Conservation (phyloP, 2,329 filamentous ascomycete genomes). For the Diatrype stigma region DNA sequence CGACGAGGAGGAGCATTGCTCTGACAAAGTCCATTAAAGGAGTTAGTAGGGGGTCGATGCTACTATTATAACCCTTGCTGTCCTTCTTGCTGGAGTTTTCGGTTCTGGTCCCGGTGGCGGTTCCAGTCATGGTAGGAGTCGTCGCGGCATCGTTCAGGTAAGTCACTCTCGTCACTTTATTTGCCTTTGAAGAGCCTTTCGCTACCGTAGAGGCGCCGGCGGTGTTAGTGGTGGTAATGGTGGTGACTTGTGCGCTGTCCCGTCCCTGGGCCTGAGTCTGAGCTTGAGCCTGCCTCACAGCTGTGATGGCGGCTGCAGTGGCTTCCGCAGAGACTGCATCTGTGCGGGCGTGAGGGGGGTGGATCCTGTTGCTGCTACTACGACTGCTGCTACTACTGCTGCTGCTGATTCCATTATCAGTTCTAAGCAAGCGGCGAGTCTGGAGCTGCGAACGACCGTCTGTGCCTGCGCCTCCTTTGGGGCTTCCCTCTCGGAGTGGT, state of each 20-base stretch:
- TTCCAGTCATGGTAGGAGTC: no score
- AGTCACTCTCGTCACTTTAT: no score
- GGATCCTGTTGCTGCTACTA: no score
- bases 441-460: neutral
- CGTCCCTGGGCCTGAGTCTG: neutral
- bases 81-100: no score
- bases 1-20: constrained; percentile 3
- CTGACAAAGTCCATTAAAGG: neutral
- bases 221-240: neutral
- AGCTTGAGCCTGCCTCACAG: neutral
- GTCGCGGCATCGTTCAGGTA: no score
- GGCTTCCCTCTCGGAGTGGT: neutral
- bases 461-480: neutral
- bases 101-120: no score
- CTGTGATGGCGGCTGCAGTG: neutral
- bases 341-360: no score
- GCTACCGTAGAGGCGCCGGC: neutral
- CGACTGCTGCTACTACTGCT: no score
- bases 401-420: no score
- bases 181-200: no score
- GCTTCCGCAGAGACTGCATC: neutral
- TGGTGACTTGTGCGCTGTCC: neutral
- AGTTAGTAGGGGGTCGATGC: no score
- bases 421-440: neutral
- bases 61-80: no score